Conservation (phyloP, 2,329 filamentous ascomycete species). For the Trichophyton schoenleinii region DNA sequence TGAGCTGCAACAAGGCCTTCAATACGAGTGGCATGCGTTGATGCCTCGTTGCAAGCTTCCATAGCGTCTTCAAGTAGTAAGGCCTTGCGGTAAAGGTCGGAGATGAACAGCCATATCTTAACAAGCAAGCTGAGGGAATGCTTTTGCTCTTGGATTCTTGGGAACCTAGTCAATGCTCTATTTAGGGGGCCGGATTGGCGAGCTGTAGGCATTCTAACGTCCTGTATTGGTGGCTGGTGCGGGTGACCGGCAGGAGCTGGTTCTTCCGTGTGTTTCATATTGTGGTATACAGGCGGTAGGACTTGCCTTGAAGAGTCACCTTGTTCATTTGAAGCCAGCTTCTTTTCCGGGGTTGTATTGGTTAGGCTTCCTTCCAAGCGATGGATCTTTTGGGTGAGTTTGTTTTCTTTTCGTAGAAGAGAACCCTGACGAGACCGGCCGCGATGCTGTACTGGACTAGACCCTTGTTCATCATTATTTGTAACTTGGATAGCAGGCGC, state of each 20-base stretch:
- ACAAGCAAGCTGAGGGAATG: conserved; percentile 50
- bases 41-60: conserved; percentile 69
- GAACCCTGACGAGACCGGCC: conserved; percentile 11
- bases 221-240: conserved; percentile 34
- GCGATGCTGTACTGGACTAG: conserved; percentile 18
- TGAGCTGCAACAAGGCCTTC: conserved; percentile 55
- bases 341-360: conserved; percentile 16
- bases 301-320: conserved; percentile 16
- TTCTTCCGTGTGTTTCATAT: conserved; percentile 24
- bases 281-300: conserved; percentile 26
- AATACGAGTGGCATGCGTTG: conserved; percentile 58
- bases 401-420: conserved; percentile 7
- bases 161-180: conserved; percentile 37
- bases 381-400: conserved; percentile 18
- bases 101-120: conserved; percentile 81
- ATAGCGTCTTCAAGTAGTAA: conserved; percentile 66
- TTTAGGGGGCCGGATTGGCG: conserved; percentile 30
- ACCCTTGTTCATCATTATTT: conserved; percentile 43
- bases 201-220: conserved; percentile 26
- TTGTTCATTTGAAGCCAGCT: background rate
- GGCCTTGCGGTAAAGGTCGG: conserved; percentile 74
- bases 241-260: conserved; percentile 26
- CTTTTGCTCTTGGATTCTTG: conserved; percentile 39
- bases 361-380: conserved; percentile 24
- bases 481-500: conserved; percentile 66